phyloP scores from a whole-genome alignment of 1,284 basidiomycete species.

The Cryptococcus hybrid region DNA sequence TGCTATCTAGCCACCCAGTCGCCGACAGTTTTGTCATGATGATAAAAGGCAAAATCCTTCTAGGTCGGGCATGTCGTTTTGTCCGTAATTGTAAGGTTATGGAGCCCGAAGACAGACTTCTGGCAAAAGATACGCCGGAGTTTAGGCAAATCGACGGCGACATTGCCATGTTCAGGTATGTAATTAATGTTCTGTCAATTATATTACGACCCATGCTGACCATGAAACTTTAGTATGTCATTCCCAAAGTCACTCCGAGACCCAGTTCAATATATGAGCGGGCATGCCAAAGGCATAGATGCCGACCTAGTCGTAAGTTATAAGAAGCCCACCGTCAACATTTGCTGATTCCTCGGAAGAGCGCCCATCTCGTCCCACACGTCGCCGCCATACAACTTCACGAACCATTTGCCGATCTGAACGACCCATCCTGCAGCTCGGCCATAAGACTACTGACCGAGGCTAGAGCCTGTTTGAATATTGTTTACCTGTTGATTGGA shows the following conservation, averaged over 20 bases:
- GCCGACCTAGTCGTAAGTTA: constrained; percentile 33
- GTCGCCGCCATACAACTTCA: constrained; percentile 39
- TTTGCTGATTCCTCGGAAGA: constrained; percentile 11
- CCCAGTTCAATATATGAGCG: constrained; percentile 27
- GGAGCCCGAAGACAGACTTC: constrained; percentile 7
- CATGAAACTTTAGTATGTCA: constrained; percentile 12
- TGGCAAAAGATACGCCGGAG: constrained; percentile 16
- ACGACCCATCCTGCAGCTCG: constrained; percentile 24
- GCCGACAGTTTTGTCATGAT: constrained; percentile 35
- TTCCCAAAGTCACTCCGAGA: constrained; percentile 35
- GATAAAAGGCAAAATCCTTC: constrained; percentile 32
- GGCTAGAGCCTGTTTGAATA: constrained; percentile 27
- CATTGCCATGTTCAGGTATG: constrained; percentile 26
- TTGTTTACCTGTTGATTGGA: constrained; percentile 30
- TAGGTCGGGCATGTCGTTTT: constrained; percentile 31
- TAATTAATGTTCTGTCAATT: neutral
- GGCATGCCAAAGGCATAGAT: constrained; percentile 30
- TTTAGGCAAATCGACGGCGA: constrained; percentile 30
- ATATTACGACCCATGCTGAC: too few species aligned
- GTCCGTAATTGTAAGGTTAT: constrained; percentile 16
- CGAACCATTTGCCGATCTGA: constrained; percentile 38
- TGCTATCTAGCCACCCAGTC: constrained; percentile 31
- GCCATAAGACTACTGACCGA: constrained; percentile 25
- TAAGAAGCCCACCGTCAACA: neutral
- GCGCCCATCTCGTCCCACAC: constrained; percentile 31